These are phyloP conservation scores for Starmerella gropengiesseri DNA, from an alignment of 805 yeast genomes.

Conservation along the genomic window DNA sequence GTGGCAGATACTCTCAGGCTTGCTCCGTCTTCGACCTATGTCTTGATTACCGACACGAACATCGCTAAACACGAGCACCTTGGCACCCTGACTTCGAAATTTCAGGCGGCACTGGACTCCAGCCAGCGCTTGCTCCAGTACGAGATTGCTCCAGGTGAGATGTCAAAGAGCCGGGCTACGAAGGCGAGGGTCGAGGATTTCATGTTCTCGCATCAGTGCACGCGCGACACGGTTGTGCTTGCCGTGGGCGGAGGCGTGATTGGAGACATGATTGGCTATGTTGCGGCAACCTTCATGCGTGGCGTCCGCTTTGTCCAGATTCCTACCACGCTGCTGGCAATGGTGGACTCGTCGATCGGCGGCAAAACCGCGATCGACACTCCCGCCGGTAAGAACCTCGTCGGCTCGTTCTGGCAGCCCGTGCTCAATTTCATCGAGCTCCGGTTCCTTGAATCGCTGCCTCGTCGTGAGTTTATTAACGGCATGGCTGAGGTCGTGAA, in stretches of 20 bases:
- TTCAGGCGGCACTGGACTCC: constrained; percentile 7
- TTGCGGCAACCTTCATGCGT: constrained; percentile 98
- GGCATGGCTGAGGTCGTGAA: constrained; percentile 98
- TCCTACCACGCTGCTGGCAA: constrained; percentile 86
- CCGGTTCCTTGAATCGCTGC: constrained; percentile 74
- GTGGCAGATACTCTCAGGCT: constrained; percentile 51
- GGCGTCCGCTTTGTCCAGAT: constrained; percentile 90
- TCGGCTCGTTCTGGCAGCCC: constrained; percentile 98
- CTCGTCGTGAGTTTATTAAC: constrained; percentile 86
- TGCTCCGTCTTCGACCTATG: constrained; percentile 80
- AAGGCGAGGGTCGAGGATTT: constrained; percentile 91
- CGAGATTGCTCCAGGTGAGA: constrained; percentile 84
- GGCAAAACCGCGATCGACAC: constrained; percentile 98
- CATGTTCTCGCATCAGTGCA: constrained; percentile 71
- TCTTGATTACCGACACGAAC: constrained; percentile 77
- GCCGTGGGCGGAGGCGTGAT: constrained; percentile 98
- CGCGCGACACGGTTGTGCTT: constrained; percentile 85
- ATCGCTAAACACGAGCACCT: constrained; percentile 35
- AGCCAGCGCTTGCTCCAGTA: constrained; percentile 52
- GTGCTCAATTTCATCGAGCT: constrained; percentile 77
- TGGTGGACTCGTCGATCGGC: constrained; percentile 98
- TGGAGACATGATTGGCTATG: constrained; percentile 95
- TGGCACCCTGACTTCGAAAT: constrained; percentile 39
- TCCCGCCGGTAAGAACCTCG: constrained; percentile 86
- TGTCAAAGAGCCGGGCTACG: constrained; percentile 74